These are phyloP conservation scores for Triticum monococcum DNA, from an alignment of 176 grass and related monocot genomes.

Conservation along the genomic window DNA sequence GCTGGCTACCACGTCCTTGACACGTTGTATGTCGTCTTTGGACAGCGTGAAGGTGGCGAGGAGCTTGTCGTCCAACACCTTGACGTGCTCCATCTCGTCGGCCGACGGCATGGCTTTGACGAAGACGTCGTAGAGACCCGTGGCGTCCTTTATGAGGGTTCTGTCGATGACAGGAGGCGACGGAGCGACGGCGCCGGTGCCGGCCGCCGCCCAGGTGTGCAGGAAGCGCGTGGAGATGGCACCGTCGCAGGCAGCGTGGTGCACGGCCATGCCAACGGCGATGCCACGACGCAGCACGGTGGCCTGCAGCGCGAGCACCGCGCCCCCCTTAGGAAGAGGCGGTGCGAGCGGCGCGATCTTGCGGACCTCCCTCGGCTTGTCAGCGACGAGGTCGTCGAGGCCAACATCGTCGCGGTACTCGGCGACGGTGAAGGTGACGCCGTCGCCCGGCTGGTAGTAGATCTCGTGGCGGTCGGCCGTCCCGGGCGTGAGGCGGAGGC, in stretches of 20 bases:
- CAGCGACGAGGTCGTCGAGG: not conserved
- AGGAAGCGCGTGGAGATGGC: not conserved
- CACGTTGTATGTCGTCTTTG: constrained; percentile 15
- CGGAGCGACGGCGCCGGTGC: not conserved
- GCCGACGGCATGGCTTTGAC: not conserved
- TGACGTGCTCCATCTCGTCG: not conserved
- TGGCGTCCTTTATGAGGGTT: not conserved
- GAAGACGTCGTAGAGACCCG: constrained; percentile 11
- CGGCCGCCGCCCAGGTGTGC: not conserved
- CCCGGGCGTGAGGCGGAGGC: not conserved
- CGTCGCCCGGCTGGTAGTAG: constrained; percentile 7
- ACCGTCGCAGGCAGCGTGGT: constrained; percentile 4
- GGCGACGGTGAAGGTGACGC: not conserved
- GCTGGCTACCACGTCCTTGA: constrained; percentile 28
- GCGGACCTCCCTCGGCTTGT: not conserved
- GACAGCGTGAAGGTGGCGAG: constrained; percentile 40
- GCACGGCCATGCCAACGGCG: not conserved
- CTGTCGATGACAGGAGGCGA: not conserved
- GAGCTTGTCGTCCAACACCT: constrained; percentile 13
- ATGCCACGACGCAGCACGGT: not conserved
- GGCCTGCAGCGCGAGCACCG: not conserved
- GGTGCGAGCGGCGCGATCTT: not conserved
- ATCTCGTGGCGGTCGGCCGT: not conserved
- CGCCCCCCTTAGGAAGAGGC: not conserved
- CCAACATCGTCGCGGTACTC: not conserved